A percentile compares a stretch with the other conserved stretches of the same genome.
These are phyloP conservation scores for Geranium rotundifolium DNA, from an alignment of 345 rosid genomes.

Conservation along the genomic window DNA sequence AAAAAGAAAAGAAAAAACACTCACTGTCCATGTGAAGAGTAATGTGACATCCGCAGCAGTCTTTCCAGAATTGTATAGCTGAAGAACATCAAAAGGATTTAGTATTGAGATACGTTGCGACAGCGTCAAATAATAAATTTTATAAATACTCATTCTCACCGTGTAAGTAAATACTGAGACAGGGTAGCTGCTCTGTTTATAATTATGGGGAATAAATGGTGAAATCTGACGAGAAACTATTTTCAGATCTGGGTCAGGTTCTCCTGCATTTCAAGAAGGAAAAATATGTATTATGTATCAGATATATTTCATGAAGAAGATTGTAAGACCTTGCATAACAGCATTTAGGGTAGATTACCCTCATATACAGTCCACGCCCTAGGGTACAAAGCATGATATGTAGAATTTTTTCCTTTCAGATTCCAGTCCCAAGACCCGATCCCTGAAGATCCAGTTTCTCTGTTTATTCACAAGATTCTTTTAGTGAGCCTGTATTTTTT, in stretches of 20 bases:
- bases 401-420: slow-evolving; percentile 61
- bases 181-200: slow-evolving; percentile 86
- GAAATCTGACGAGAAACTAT: slow-evolving; percentile 87
- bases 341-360: slow-evolving; percentile 33
- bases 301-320: background rate
- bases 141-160: slow-evolving; percentile 25
- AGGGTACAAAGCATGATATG: slow-evolving; percentile 89
- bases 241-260: slow-evolving; percentile 83
- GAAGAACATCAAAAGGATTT: slow-evolving; percentile 10
- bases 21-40: slow-evolving; percentile 94
- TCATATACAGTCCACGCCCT: slow-evolving; percentile 93
- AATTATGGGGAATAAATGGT: slow-evolving; percentile 85
- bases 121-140: too few relatives aligned
- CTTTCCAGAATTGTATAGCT: slow-evolving; percentile 70
- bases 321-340: slow-evolving; percentile 1
- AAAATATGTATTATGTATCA: slow-evolving; percentile 1
- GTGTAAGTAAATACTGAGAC: slow-evolving; percentile 78
- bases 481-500: too few relatives aligned
- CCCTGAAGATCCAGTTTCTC: slow-evolving; percentile 50
- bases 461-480: slow-evolving; percentile 20
- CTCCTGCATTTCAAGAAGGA: slow-evolving; percentile 41
- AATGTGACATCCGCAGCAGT: slow-evolving; percentile 55
- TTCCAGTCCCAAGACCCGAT: slow-evolving; percentile 94
- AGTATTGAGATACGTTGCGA: too few relatives aligned
- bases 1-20: slow-evolving; percentile 13